Conservation (phyloP, 345 rosid species). For the Hibiscus mutabilis region DNA sequence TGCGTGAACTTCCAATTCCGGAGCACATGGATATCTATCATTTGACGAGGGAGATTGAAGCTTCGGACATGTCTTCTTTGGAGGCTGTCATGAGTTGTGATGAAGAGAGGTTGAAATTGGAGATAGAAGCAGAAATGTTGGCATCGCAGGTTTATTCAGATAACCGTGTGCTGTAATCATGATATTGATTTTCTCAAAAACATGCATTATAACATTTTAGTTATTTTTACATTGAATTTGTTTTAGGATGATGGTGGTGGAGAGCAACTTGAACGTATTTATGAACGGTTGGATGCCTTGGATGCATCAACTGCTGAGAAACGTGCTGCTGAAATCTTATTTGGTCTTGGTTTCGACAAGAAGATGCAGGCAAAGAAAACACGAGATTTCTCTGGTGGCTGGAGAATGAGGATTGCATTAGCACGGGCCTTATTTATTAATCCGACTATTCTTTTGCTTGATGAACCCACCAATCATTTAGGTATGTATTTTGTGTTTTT, state of each 20-base stretch:
- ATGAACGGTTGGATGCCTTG: constrained; percentile 87
- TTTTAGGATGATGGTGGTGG: constrained; percentile 94
- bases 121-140: constrained; percentile 82
- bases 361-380: constrained; percentile 92
- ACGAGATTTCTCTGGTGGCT: constrained; percentile 93
- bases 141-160: constrained; percentile 47
- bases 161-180: neutral
- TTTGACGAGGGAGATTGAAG: constrained; percentile 83
- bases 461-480: constrained; percentile 96
- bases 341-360: constrained; percentile 93
- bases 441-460: constrained; percentile 89
- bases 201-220: neutral
- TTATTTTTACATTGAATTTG: neutral
- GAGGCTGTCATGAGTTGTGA: constrained; percentile 90
- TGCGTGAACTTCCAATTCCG: constrained; percentile 88
- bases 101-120: constrained; percentile 83
- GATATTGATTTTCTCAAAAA: no score
- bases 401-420: constrained; percentile 99
- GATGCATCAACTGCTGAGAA: constrained; percentile 98
- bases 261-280: constrained; percentile 77
- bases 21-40: constrained; percentile 96
- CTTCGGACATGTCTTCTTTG: constrained; percentile 89
- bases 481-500: constrained; percentile 33
- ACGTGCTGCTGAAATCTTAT: constrained; percentile 94
- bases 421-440: constrained; percentile 93